A percentile compares a stretch with the other conserved stretches of the same genome.
phyloP scores from a whole-genome alignment of 2,329 filamentous ascomycete species.

The Huntiella moniliformis region DNA sequence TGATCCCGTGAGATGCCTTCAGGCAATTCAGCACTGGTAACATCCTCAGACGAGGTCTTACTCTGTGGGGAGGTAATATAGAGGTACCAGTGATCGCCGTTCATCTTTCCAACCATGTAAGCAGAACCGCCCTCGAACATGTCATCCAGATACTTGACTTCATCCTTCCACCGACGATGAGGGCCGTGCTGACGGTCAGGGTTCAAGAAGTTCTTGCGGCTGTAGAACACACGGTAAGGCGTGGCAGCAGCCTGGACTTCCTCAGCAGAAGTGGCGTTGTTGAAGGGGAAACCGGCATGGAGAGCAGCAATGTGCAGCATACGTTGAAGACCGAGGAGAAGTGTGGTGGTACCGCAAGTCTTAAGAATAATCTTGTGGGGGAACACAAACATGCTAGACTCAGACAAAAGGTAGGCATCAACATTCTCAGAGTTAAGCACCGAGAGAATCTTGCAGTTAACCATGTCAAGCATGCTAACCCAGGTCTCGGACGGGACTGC shows the following conservation, averaged over 20 bases:
- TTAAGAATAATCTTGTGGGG: slow-evolving; percentile 99
- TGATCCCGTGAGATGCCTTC: slow-evolving; percentile 20
- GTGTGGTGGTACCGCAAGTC: slow-evolving; percentile 91
- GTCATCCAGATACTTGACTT: slow-evolving; percentile 80
- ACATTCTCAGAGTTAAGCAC: slow-evolving; percentile 84
- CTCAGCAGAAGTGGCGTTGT: slow-evolving; percentile 45
- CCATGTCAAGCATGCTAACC: slow-evolving; percentile 93
- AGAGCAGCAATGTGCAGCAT: slow-evolving; percentile 81
- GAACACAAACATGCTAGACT: slow-evolving; percentile 99
- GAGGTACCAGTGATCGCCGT: slow-evolving; percentile 96
- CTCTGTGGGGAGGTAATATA: slow-evolving; percentile 83
- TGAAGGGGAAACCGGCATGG: slow-evolving; percentile 74
- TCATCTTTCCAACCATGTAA: slow-evolving; percentile 99
- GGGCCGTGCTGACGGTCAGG: slow-evolving; percentile 86
- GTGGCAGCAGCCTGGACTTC: slow-evolving; percentile 61
- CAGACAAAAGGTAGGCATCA: slow-evolving; percentile 89
- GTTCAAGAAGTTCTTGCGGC: slow-evolving; percentile 94
- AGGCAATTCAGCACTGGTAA: slow-evolving; percentile 1
- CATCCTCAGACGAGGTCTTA: slow-evolving; percentile 42
- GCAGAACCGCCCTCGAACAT: slow-evolving; percentile 85
- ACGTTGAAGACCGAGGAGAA: slow-evolving; percentile 73
- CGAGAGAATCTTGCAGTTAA: slow-evolving; percentile 96
- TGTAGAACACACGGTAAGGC: slow-evolving; percentile 94
- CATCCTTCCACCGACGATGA: slow-evolving; percentile 93
- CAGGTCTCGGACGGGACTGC: slow-evolving; percentile 66